A percentile compares a stretch with the other conserved stretches of the same genome.
These are phyloP conservation scores for Lachancea mirantina DNA, from an alignment of 805 yeast genomes.

Conservation along the genomic window DNA sequence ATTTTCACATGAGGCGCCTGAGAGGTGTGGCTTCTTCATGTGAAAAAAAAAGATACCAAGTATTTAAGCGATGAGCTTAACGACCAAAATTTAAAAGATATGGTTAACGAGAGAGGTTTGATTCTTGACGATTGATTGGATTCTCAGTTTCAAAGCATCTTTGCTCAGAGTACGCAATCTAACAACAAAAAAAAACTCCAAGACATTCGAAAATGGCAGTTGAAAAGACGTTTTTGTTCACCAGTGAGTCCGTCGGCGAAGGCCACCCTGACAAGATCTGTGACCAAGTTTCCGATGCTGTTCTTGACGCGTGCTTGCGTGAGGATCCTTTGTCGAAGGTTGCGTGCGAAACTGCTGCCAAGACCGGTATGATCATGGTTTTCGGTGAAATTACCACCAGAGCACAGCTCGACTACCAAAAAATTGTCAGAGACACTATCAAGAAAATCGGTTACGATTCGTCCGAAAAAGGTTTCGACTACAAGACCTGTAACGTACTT, in stretches of 20 bases:
- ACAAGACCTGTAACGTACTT: slow-evolving; percentile 97
- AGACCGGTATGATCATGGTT: slow-evolving; percentile 99
- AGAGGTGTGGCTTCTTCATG: no score
- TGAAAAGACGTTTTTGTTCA: slow-evolving; percentile 47
- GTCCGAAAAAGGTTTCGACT: slow-evolving; percentile 95
- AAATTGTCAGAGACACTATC: slow-evolving; percentile 95
- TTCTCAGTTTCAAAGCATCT: no score
- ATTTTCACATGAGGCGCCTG: no score
- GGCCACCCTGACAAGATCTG: slow-evolving; percentile 96
- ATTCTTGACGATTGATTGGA: no score
- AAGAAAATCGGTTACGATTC: slow-evolving; percentile 97
- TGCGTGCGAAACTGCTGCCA: slow-evolving; percentile 98
- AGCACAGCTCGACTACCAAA: slow-evolving; percentile 93
- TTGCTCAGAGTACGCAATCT: no score
- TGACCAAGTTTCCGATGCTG: slow-evolving; percentile 98
- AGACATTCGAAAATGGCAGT: slow-evolving; percentile 4
- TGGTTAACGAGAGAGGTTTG: no score
- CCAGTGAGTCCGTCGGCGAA: slow-evolving; percentile 90
- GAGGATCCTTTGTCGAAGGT: slow-evolving; percentile 97
- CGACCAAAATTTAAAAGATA: no score
- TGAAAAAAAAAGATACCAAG: no score
- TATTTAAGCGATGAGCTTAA: no score
- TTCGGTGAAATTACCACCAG: slow-evolving; percentile 99
- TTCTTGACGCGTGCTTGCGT: slow-evolving; percentile 92
- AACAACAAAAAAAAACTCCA: no score